Percentiles rank a stretch among this genome's conserved stretches.
phyloP scores from a whole-genome alignment of 2,329 filamentous ascomycete genomes.

The Microcyclospora pomicola region DNA sequence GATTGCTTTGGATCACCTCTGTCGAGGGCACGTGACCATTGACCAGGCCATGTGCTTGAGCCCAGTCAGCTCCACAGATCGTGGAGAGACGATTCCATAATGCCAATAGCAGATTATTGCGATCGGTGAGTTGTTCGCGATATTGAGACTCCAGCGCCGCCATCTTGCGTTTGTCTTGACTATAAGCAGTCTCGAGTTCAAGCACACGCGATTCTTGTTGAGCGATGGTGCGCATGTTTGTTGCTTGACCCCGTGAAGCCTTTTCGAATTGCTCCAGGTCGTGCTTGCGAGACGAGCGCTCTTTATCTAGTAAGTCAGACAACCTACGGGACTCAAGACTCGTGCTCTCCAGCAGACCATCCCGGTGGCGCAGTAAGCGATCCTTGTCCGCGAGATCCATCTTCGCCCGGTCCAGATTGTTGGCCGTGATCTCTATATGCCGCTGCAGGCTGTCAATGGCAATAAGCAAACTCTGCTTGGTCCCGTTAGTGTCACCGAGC shows the following conservation, averaged over 20 bases:
- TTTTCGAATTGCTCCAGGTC: slow-evolving; percentile 82
- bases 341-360: slow-evolving; percentile 74
- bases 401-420: slow-evolving; percentile 68
- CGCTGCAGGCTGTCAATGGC: slow-evolving; percentile 72
- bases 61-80: slow-evolving; percentile 84
- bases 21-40: slow-evolving; percentile 75
- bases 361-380: slow-evolving; percentile 74
- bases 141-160: slow-evolving; percentile 62
- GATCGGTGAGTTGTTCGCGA: slow-evolving; percentile 76
- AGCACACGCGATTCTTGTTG: slow-evolving; percentile 72
- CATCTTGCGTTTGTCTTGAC: slow-evolving; percentile 64
- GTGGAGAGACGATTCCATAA: slow-evolving; percentile 80
- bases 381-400: slow-evolving; percentile 79
- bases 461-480: slow-evolving; percentile 70
- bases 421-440: slow-evolving; percentile 70
- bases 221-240: slow-evolving; percentile 71
- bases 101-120: slow-evolving; percentile 75
- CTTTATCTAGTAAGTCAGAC: slow-evolving; percentile 79
- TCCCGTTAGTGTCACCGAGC: slow-evolving; percentile 76
- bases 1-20: slow-evolving; percentile 71
- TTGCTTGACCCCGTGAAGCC: slow-evolving; percentile 73
- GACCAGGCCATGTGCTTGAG: slow-evolving; percentile 75
- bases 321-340: slow-evolving; percentile 75
- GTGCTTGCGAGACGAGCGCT: slow-evolving; percentile 68
- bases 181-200: slow-evolving; percentile 71